Base-by-base conservation (phyloP, 495 filamentous ascomycete genomes). In the Daldinia vernicosa region DNA sequence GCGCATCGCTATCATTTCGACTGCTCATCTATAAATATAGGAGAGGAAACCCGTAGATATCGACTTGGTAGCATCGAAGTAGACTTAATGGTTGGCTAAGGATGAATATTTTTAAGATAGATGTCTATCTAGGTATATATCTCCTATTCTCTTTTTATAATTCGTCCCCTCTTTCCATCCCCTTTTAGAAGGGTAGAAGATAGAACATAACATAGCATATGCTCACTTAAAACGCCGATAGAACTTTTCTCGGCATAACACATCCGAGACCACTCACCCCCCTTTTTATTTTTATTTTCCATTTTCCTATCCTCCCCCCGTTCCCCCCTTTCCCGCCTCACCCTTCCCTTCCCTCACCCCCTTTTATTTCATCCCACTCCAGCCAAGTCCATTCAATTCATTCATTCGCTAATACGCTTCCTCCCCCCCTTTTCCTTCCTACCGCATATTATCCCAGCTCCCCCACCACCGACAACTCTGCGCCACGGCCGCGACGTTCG, bases 381-480 rank as follows among this genome's bases (percentile, higher is more conserved):
- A 45, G 9, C 8, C 32, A 11, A 33, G 2, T 11, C 32, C 8
- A 33, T 11, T 11, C 1, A 33, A 3, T 11, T 9, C 8, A 33
- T 11, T 11, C 1, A 11, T 12, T 11, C 32, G 11, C 8, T 9
- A 33, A 33, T 11, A 32, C 32, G 11, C 32, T 1, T 55, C 19
- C 28, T 7, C 1, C 17, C 6, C 8, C 53, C 47, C 26, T 30
- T 14, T 3, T 8, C 26, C 39, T 14, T 3, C 15, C 24, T 69
- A 70, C 71, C 79, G 75, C 72, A 80, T 76, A 53, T 77, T 80
- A 71, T 76, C 79, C 85, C 86, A 89, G 61, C 84, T 87, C 24
- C 87, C 87, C 47, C 87, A 69, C 83, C 82, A 86, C 69, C 84
- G 82, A 70, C 81, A 86, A 37, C 75, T 77, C 72, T 78, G 63